Percentiles rank a stretch among this genome's conserved stretches.
phyloP scores from a whole-genome alignment of 2,329 filamentous ascomycete species.

The Trichoderma sp. region DNA sequence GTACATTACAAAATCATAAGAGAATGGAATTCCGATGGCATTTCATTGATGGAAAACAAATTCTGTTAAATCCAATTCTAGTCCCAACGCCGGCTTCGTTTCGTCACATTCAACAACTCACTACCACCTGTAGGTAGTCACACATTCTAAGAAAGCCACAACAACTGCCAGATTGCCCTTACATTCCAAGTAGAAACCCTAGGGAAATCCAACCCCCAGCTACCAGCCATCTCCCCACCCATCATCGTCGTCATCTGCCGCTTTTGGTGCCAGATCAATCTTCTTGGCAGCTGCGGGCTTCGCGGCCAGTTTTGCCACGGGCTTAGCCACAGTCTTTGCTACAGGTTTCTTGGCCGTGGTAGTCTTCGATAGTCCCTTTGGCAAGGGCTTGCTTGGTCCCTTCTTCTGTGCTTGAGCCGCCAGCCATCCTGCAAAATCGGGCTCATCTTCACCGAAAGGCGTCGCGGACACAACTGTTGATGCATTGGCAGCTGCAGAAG shows the following conservation, averaged over 20 bases:
- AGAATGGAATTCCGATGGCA: neutral
- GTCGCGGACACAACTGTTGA: conserved; percentile 37
- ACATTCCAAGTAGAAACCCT: neutral
- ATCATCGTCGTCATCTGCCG: conserved; percentile 56
- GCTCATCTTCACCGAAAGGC: conserved; percentile 80
- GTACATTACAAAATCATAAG: neutral
- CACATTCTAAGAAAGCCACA: neutral
- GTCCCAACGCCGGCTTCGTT: conserved; percentile 12
- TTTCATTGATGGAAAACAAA: neutral
- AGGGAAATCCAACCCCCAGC: neutral
- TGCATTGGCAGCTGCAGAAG: conserved; percentile 33
- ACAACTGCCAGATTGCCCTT: neutral
- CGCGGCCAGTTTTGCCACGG: conserved; percentile 35
- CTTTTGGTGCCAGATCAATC: conserved; percentile 65
- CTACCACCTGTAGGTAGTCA: neutral
- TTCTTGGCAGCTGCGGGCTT: conserved; percentile 58
- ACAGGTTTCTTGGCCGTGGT: conserved; percentile 41
- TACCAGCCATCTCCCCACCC: conserved; percentile 67
- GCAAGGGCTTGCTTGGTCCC: conserved; percentile 59
- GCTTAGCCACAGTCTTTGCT: conserved; percentile 38
- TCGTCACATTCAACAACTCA: neutral
- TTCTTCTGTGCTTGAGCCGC: conserved; percentile 81
- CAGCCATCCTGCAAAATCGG: conserved; percentile 94
- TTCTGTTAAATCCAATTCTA: conserved; percentile 2
- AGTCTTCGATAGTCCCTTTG: conserved; percentile 76